Base-by-base conservation (phyloP, 2,329 filamentous ascomycete species). In the Elsinoe batatas region DNA sequence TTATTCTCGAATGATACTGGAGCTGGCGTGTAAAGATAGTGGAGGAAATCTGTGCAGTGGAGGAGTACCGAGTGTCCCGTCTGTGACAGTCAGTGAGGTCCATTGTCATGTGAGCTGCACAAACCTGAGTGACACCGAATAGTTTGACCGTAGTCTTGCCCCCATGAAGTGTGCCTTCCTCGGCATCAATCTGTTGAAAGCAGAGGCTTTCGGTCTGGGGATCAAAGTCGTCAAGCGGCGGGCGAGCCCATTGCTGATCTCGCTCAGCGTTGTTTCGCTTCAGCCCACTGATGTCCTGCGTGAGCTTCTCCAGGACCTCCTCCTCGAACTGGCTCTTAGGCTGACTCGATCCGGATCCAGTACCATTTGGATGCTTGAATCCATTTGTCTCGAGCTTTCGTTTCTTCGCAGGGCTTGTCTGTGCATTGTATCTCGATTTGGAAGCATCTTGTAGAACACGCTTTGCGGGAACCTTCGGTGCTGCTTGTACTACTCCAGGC, bases 101-200 rank as follows among this genome's bases (percentile, higher is more conserved):
- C 10, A 17, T 35, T 5, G n/a, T 38, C 13, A 11, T 32, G 42
- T 10, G 13, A 18, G 6, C 12, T 5, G 50, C 10, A 62, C 67
- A 56, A 71, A 83, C 83, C 76, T 87, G 83, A 33, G 89, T 95
- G 3, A 97, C 90, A 64, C 93, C 93, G 71, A 97, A 98, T 17
- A 98, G 79, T 74, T 93, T 94, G 57, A 98, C 81, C 0, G 88
- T 85, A 0, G 88, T 77, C 66, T 77, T 84, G 17, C 88, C 88
- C 49, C 87, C 87, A 67, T 85, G 75, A 1, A 96, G 70, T 3
- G 83, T 87, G 17, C 93, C 91, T 69, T 98, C 91, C 67, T 97
- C 91, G 1, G 83, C 86, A 66, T 98, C 94, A 62, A 98, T 98
- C 66, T 94, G 87, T 72, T 98, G 93, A 67, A 98, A 97, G 61